These are phyloP conservation scores for Talaromyces sp. DNA, from an alignment of 2,329 filamentous ascomycete genomes.

Conservation along the genomic window DNA sequence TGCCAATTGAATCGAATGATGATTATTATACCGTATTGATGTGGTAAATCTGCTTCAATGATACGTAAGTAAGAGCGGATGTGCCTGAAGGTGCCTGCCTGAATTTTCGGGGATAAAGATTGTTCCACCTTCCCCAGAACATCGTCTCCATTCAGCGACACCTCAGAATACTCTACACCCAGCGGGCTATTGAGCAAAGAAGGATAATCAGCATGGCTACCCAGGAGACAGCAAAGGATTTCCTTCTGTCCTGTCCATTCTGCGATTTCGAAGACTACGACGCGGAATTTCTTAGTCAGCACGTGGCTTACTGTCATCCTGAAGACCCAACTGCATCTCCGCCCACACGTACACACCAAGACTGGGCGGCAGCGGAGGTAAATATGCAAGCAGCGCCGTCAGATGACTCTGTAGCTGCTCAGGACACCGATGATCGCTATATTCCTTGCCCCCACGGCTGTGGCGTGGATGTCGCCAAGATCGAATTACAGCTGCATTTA, in stretches of 20 bases:
- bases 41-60: background rate
- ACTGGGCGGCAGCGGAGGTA: background rate
- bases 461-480: conserved; percentile 53
- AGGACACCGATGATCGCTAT: conserved; percentile 35
- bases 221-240: background rate
- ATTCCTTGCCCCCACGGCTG: conserved; percentile 58
- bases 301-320: conserved; percentile 46
- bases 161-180: background rate
- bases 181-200: too few relatives aligned
- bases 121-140: conserved; percentile 12
- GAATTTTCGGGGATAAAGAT: conserved; percentile 22
- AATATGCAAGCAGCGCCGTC: background rate
- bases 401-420: background rate
- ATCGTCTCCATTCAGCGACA: background rate
- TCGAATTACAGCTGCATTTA: conserved; percentile 58
- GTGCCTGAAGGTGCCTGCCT: background rate
- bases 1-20: background rate
- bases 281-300: conserved; percentile 40
- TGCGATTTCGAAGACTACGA: conserved; percentile 44
- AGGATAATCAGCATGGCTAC: background rate
- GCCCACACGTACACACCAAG: background rate
- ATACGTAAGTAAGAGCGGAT: background rate
- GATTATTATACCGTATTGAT: background rate
- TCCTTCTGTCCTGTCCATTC: conserved; percentile 40
- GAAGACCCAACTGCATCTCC: conserved; percentile 29